These are phyloP conservation scores for Zalaria obscura DNA, from an alignment of 2,329 filamentous ascomycete genomes.

Conservation along the genomic window DNA sequence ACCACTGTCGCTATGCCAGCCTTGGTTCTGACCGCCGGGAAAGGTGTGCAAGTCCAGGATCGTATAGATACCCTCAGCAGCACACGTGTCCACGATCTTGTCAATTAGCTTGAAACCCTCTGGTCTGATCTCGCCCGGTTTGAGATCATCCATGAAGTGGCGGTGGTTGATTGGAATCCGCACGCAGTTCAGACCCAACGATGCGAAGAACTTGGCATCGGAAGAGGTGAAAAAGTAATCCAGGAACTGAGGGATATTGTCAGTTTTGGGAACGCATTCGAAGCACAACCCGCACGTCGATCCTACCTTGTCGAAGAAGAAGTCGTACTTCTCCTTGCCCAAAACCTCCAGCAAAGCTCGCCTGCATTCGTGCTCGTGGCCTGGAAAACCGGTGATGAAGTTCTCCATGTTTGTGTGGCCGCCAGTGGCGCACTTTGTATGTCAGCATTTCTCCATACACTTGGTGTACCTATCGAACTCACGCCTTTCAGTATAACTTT, in stretches of 20 bases:
- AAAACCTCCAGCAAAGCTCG: conserved; percentile 36
- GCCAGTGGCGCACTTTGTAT: conserved; percentile 2
- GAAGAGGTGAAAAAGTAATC: conserved; percentile 44
- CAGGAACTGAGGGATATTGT: conserved; percentile 27
- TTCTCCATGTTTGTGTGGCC: conserved; percentile 35
- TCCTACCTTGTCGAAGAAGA: conserved; percentile 32
- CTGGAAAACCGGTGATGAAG: conserved; percentile 45
- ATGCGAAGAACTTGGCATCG: conserved; percentile 42
- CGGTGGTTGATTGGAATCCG: conserved; percentile 46
- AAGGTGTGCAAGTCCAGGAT: conserved; percentile 33
- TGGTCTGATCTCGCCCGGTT: conserved; percentile 30
- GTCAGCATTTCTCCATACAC: conserved; percentile 10
- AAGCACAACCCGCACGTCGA: not conserved
- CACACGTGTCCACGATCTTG: conserved; percentile 30
- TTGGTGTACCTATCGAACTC: conserved; percentile 23
- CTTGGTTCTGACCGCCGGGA: conserved; percentile 32
- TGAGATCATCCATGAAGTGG: conserved; percentile 37
- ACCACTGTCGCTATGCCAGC: conserved; percentile 33
- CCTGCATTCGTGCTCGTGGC: conserved; percentile 41
- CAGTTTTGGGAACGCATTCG: not conserved
- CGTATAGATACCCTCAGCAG: conserved; percentile 30
- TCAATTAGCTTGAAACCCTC: conserved; percentile 34
- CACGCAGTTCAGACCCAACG: conserved; percentile 40
- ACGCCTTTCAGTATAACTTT: conserved; percentile 33
- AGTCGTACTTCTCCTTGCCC: conserved; percentile 39